A percentile compares a stretch with the other conserved stretches of the same genome.
phyloP scores from a whole-genome alignment of 2,329 filamentous ascomycete genomes.

The Davidsoniella eucalypti region DNA sequence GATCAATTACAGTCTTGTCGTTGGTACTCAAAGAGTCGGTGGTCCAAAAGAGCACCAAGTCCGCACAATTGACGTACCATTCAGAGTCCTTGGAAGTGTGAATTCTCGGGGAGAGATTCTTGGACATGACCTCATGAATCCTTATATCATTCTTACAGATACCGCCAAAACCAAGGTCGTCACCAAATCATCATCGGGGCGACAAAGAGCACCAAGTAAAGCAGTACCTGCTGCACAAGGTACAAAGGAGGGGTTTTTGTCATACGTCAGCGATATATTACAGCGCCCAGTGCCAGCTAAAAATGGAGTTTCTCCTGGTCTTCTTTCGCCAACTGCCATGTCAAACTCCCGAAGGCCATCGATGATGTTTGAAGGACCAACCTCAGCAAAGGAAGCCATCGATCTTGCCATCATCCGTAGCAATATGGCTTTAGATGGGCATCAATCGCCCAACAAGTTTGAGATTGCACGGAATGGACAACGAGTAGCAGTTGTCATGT shows the following conservation, averaged over 20 bases:
- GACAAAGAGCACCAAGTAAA: conserved; percentile 17
- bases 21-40: conserved; percentile 78
- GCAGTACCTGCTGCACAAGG: conserved; percentile 16
- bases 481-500: conserved; percentile 76
- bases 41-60: conserved; percentile 66
- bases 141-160: conserved; percentile 78
- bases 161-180: conserved; percentile 39
- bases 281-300: conserved; percentile 28
- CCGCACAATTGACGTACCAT: conserved; percentile 80
- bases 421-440: conserved; percentile 48
- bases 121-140: conserved; percentile 85
- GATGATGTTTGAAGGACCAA: conserved; percentile 32
- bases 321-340: conserved; percentile 56
- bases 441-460: conserved; percentile 78
- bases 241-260: conserved; percentile 46
- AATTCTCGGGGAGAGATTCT: conserved; percentile 77
- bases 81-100: conserved; percentile 83
- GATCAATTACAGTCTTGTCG: conserved; percentile 75
- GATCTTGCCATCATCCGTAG: conserved; percentile 80
- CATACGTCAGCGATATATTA: conserved; percentile 62
- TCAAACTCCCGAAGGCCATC: conserved; percentile 38
- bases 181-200: conserved; percentile 15
- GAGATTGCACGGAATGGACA: conserved; percentile 88
- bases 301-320: conserved; percentile 36
- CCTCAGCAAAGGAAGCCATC: conserved; percentile 67